These are phyloP conservation scores for Blepharisma stoltei DNA, from an alignment of 73 alveolate species.

Conservation along the genomic window DNA sequence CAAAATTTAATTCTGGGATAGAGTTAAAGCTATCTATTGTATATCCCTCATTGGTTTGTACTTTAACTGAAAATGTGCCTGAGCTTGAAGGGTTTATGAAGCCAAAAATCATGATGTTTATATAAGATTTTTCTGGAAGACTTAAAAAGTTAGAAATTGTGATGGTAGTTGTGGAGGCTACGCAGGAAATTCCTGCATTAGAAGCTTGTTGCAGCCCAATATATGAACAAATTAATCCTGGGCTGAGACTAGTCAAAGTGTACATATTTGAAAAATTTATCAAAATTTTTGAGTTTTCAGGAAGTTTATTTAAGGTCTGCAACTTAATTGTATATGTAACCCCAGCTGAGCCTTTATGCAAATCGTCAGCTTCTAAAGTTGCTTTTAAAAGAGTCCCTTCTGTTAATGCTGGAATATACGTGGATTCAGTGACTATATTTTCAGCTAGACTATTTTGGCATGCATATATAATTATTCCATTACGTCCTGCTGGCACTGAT, in stretches of 20 bases:
- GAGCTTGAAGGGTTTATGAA: too few relatives aligned
- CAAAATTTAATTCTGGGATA: too few relatives aligned
- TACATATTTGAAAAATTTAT: slow-evolving; percentile 39
- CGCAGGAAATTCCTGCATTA: too few relatives aligned
- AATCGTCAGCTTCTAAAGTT: not conserved
- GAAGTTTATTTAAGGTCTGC: slow-evolving; percentile 30
- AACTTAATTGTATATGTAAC: slow-evolving; percentile 27
- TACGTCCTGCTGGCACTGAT: not conserved
- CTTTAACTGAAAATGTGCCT: too few relatives aligned
- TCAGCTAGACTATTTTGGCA: not conserved
- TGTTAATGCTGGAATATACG: slow-evolving; percentile 8
- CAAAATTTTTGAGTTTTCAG: slow-evolving; percentile 32
- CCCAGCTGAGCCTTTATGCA: slow-evolving; percentile 35
- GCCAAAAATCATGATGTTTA: too few relatives aligned
- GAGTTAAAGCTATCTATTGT: too few relatives aligned
- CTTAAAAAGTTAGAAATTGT: too few relatives aligned
- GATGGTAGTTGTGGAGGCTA: too few relatives aligned
- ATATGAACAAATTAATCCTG: too few relatives aligned
- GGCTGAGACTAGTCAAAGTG: not conserved
- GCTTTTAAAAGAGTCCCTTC: slow-evolving; percentile 28
- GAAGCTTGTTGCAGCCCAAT: too few relatives aligned
- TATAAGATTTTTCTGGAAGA: too few relatives aligned
- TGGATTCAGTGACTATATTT: not conserved
- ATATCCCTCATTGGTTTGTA: too few relatives aligned
- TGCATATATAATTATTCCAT: not conserved